Evolutionary conservation across 345 rosid species (phyloP).

Genomic region (Aquilaria yunnanensis): DNA sequence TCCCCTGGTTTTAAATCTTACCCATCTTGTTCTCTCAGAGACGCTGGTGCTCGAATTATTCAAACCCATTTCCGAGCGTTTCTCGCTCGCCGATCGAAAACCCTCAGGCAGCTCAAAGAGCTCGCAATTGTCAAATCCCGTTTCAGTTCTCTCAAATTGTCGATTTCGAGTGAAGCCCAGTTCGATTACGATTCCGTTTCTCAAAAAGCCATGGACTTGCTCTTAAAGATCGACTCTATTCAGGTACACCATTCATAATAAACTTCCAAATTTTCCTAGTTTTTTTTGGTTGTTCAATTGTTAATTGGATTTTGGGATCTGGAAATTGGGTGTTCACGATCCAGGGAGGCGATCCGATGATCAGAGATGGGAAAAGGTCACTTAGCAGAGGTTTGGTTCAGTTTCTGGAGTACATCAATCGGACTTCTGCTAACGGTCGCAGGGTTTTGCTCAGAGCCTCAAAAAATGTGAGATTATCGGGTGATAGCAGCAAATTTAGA

Average conservation of each 20-base stretch:
- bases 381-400: constrained; percentile 54
- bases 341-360: constrained; percentile 70
- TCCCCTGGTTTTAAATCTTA: constrained; percentile 7
- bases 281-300: neutral
- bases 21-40: constrained; percentile 38
- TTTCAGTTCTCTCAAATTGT: constrained; percentile 55
- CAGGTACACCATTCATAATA: constrained; percentile 38
- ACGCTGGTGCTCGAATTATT: constrained; percentile 76
- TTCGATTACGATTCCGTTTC: constrained; percentile 42
- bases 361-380: constrained; percentile 69
- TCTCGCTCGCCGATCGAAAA: constrained; percentile 71
- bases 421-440: constrained; percentile 33
- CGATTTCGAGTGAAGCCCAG: constrained; percentile 40
- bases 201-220: constrained; percentile 54
- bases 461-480: constrained; percentile 24
- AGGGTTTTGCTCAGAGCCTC: constrained; percentile 24
- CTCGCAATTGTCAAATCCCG: constrained; percentile 67
- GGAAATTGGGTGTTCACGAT: constrained; percentile 7
- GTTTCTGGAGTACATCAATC: constrained; percentile 60
- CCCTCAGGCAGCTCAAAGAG: constrained; percentile 70
- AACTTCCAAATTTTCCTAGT: neutral
- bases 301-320: constrained; percentile 1
- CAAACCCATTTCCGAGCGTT: constrained; percentile 72
- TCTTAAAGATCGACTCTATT: constrained; percentile 66
- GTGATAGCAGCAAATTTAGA: constrained; percentile 27